Evolutionary conservation across 2,329 filamentous ascomycete genomes (phyloP).

Genomic region (Sphaceloma murrayae): DNA sequence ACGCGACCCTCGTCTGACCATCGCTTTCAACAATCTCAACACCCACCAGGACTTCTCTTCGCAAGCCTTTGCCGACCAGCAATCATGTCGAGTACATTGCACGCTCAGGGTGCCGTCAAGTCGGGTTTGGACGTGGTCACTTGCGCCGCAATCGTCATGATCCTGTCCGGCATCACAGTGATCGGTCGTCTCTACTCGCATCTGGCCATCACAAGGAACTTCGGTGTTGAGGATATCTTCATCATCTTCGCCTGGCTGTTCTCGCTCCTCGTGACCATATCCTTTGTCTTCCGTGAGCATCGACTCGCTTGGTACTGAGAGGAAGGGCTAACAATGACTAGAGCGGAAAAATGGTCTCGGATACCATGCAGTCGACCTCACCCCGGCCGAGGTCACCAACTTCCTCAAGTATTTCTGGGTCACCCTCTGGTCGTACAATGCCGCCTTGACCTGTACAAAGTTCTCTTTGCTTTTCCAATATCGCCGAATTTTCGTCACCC

Average conservation of each 20-base stretch:
- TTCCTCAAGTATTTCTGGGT: conserved; percentile 18
- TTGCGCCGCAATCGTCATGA: neutral
- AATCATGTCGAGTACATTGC: neutral
- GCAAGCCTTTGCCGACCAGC: neutral
- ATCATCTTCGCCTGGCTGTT: conserved; percentile 11
- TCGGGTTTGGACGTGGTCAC: neutral
- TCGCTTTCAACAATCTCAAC: too few relatives aligned
- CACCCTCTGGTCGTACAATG: conserved; percentile 34
- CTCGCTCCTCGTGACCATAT: neutral
- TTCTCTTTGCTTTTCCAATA: conserved; percentile 40
- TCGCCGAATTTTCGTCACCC: conserved; percentile 37
- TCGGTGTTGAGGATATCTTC: conserved; percentile 11
- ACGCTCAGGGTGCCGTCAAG: neutral
- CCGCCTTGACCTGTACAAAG: conserved; percentile 33
- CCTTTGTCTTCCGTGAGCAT: conserved; percentile 5
- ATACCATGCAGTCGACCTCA: conserved; percentile 7
- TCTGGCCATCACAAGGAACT: conserved; percentile 12
- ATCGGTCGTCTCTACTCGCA: conserved; percentile 7
- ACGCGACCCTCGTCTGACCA: neutral
- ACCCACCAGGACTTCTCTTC: too few relatives aligned
- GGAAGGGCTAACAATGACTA: neutral
- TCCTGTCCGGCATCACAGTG: neutral
- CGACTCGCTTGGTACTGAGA: neutral
- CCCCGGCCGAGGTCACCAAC: neutral
- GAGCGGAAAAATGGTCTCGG: conserved; percentile 13